Conservation (phyloP, 306 rosid genomes). For the Gleditsia sinensis region DNA sequence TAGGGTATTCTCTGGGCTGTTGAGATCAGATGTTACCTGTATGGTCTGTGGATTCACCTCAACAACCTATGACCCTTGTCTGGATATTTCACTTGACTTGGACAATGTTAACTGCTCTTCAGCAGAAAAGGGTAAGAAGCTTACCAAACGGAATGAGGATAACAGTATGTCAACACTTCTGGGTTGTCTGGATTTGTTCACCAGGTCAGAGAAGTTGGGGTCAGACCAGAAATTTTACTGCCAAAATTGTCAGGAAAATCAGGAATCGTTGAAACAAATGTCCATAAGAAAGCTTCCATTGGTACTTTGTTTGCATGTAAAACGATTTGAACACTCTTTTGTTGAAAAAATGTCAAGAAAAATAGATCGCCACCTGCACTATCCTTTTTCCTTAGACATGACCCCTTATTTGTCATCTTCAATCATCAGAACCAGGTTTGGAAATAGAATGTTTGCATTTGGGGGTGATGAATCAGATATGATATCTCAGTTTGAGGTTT, state of each 20-base stretch:
- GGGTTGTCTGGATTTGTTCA: slow-evolving; percentile 85
- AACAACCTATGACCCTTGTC: slow-evolving; percentile 84
- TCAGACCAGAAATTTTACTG: slow-evolving; percentile 91
- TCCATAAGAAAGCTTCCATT: slow-evolving; percentile 79
- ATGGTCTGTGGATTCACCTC: slow-evolving; percentile 91
- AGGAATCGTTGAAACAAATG: slow-evolving; percentile 79
- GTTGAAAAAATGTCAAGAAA: slow-evolving; percentile 65
- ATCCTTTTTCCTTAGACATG: slow-evolving; percentile 87
- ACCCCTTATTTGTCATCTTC: slow-evolving; percentile 80
- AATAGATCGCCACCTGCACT: slow-evolving; percentile 74
- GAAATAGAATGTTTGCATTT: slow-evolving; percentile 74
- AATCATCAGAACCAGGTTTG: slow-evolving; percentile 75
- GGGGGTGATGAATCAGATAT: slow-evolving; percentile 72
- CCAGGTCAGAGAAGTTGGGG: slow-evolving; percentile 88
- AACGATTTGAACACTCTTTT: slow-evolving; percentile 81
- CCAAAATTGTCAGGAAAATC: slow-evolving; percentile 68
- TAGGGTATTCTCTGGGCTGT: slow-evolving; percentile 72
- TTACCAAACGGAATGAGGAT: slow-evolving; percentile 49
- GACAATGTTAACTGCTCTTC: slow-evolving; percentile 38
- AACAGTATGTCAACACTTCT: slow-evolving; percentile 57
- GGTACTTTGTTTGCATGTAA: slow-evolving; percentile 80
- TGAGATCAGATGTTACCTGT: slow-evolving; percentile 93
- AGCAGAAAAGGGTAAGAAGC: slow-evolving; percentile 49
- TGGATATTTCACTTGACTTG: slow-evolving; percentile 86
- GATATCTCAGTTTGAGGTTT: slow-evolving; percentile 69